Evolutionary conservation across 2,329 filamentous ascomycete species (phyloP).

Genomic region (Fusarium humuli): DNA sequence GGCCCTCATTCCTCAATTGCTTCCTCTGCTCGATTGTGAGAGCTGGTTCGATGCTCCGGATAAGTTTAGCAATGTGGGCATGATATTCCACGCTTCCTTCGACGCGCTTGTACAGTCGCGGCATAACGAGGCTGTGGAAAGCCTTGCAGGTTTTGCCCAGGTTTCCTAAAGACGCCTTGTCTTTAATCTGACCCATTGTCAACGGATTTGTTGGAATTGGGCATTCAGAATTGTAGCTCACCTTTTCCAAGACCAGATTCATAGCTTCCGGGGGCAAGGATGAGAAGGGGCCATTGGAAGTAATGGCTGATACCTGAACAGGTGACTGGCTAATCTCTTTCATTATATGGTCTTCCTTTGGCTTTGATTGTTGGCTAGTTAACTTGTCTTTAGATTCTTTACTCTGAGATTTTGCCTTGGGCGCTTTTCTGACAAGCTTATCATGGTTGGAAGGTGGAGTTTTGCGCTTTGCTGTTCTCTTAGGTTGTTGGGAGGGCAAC

Average conservation of each 20-base stretch:
- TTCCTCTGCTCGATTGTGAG: constrained; percentile 34
- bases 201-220: not conserved
- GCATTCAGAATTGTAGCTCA: not conserved
- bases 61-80: constrained; percentile 35
- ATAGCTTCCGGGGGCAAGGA: not conserved
- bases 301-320: too few species aligned
- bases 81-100: constrained; percentile 10
- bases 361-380: not conserved
- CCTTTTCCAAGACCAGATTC: constrained; percentile 23
- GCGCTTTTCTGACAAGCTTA: not conserved
- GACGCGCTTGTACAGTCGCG: constrained; percentile 31
- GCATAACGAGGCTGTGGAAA: constrained; percentile 25
- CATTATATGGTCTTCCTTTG: fast-evolving
- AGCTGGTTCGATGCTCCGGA: constrained; percentile 31
- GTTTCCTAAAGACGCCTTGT: constrained; percentile 5
- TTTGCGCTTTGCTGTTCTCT: constrained; percentile 15
- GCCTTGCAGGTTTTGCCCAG: constrained; percentile 34
- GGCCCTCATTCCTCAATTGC: constrained; percentile 27
- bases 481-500: not conserved
- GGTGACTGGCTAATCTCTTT: too few species aligned
- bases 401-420: not conserved
- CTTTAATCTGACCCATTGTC: not conserved
- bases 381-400: fast-evolving
- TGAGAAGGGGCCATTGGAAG: not conserved
- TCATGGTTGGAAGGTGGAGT: not conserved